phyloP scores from a whole-genome alignment of 129 eudicot genomes.

The Escallonia herrerae region DNA sequence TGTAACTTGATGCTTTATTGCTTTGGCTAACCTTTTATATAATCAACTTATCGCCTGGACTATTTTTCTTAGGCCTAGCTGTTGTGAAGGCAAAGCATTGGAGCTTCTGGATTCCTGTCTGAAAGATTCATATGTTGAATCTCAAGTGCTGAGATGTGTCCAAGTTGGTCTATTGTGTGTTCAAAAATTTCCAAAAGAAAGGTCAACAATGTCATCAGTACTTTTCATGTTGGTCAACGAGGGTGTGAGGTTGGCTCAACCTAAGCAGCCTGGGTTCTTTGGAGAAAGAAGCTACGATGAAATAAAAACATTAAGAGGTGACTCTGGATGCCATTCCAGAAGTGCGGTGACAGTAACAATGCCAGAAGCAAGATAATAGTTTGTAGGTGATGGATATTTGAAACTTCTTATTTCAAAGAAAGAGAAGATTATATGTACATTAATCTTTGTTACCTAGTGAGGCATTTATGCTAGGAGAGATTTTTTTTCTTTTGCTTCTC shows the following conservation, averaged over 20 bases:
- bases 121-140: constrained; percentile 3
- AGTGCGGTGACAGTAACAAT: constrained; percentile 6
- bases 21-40: background rate
- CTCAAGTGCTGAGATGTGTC: constrained; percentile 30
- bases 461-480: no score
- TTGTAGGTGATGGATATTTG: no score
- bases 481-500: no score
- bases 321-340: background rate
- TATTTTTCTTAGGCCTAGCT: constrained; percentile 26
- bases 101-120: constrained; percentile 27
- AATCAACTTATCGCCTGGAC: background rate
- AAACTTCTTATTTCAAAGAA: no score
- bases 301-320: background rate
- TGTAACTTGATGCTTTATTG: background rate
- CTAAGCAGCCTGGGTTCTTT: constrained; percentile 31
- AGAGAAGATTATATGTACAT: no score
- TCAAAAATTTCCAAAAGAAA: constrained; percentile 27
- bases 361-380: background rate
- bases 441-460: no score
- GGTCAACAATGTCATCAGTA: constrained; percentile 34
- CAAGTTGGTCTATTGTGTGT: constrained; percentile 37
- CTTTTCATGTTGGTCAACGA: constrained; percentile 23
- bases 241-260: constrained; percentile 8
- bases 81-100: constrained; percentile 19
- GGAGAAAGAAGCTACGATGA: constrained; percentile 6